Percentiles rank a stretch among this genome's conserved stretches.
These are phyloP conservation scores for Marchantia paleacea DNA, from an alignment of 225 moss, liverwort and hornwort species.

Conservation along the genomic window DNA sequence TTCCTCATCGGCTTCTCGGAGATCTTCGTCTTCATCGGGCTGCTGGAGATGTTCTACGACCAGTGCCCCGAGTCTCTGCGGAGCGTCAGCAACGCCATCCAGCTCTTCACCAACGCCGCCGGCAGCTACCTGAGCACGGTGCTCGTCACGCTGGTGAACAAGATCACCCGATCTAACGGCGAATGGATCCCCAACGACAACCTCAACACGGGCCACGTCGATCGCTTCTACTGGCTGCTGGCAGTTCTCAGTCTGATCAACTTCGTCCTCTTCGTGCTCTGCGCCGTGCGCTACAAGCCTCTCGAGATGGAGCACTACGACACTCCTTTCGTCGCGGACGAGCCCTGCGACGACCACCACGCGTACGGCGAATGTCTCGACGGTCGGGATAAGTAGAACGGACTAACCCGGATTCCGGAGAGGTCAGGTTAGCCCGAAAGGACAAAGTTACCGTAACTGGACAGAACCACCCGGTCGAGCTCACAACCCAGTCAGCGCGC, in stretches of 20 bases:
- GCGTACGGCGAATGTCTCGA: neutral
- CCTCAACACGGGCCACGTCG: constrained; percentile 56
- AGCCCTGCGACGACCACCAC: neutral
- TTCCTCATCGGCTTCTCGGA: constrained; percentile 62
- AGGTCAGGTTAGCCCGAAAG: neutral
- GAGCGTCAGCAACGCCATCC: constrained; percentile 58
- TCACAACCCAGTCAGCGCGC: neutral
- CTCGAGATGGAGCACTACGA: constrained; percentile 20
- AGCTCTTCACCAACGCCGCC: constrained; percentile 56
- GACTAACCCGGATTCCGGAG: neutral
- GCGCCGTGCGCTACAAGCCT: constrained; percentile 27
- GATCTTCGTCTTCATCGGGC: constrained; percentile 42
- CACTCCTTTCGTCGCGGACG: constrained; percentile 20
- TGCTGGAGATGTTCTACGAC: constrained; percentile 77
- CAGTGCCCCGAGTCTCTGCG: constrained; percentile 69
- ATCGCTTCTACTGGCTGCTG: constrained; percentile 72
- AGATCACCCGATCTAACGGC: constrained; percentile 33
- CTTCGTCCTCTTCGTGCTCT: constrained; percentile 46
- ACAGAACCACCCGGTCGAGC: neutral
- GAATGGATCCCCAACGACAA: constrained; percentile 65
- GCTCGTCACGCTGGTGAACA: constrained; percentile 50
- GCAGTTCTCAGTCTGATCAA: constrained; percentile 47
- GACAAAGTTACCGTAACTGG: neutral
- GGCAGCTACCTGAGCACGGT: constrained; percentile 68
- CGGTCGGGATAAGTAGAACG: neutral